Conservation (phyloP, 768 basidiomycete genomes). For the Pisolithus tinctorius region DNA sequence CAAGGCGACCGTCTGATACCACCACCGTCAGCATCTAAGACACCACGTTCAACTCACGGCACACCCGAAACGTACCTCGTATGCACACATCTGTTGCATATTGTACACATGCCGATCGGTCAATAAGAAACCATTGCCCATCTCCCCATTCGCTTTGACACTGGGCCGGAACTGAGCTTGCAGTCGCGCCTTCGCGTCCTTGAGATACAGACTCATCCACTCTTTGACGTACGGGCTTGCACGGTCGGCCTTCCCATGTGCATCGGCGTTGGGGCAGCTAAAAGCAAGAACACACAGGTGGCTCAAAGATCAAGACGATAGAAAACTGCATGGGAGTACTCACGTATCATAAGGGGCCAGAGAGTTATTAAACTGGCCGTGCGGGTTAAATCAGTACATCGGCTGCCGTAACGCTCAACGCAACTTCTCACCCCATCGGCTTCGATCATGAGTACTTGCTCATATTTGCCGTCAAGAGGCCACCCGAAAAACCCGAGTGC, state of each 20-base stretch:
- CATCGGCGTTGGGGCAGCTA: constrained; percentile 49
- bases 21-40: background rate
- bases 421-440: constrained; percentile 39
- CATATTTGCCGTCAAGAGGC: constrained; percentile 65
- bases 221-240: constrained; percentile 47
- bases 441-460: constrained; percentile 74
- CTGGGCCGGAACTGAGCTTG: constrained; percentile 37
- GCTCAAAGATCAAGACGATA: background rate
- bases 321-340: constrained; percentile 10
- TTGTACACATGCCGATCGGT: constrained; percentile 63
- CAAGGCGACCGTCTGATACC: constrained; percentile 71
- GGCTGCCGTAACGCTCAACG: constrained; percentile 1
- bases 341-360: constrained; percentile 79
- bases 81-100: constrained; percentile 80
- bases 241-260: constrained; percentile 45
- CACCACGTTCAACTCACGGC: background rate
- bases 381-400: background rate
- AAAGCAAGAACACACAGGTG: constrained; percentile 15
- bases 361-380: constrained; percentile 67
- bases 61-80: constrained; percentile 48
- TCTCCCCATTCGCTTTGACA: constrained; percentile 1
- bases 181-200: constrained; percentile 56
- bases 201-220: constrained; percentile 72
- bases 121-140: constrained; percentile 46
- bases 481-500: constrained; percentile 74